Percentiles rank a stretch among this genome's conserved stretches.
These are phyloP conservation scores for Herpetospermum pedunculosum DNA, from an alignment of 306 rosid genomes.

Conservation along the genomic window DNA sequence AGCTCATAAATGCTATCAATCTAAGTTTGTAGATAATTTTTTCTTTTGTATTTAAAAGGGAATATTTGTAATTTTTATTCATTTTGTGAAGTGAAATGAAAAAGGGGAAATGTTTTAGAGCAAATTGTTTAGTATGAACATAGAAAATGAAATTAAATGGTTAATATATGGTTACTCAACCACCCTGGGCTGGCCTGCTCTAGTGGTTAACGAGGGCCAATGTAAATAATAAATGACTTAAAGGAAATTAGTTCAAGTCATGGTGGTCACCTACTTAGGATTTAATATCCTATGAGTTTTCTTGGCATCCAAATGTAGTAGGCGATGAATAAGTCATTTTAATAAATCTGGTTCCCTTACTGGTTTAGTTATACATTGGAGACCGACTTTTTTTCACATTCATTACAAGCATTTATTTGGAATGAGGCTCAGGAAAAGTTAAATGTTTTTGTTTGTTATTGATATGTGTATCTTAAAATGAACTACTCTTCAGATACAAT, in stretches of 20 bases:
- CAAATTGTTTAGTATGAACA: not conserved
- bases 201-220: not conserved
- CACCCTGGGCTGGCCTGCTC: not conserved
- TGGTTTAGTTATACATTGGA: not conserved
- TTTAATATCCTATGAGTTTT: not conserved
- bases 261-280: not conserved
- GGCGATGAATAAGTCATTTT: not conserved
- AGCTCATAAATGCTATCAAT: not conserved
- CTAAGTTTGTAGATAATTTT: not conserved
- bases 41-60: not conserved
- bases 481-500: not conserved
- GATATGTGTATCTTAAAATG: not conserved
- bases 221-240: not conserved
- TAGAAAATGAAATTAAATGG: not conserved
- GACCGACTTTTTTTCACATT: not conserved
- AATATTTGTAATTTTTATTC: not conserved
- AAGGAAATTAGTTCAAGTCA: not conserved
- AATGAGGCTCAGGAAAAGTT: not conserved
- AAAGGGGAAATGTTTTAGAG: not conserved
- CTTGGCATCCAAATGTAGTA: not conserved
- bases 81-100: not conserved
- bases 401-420: not conserved
- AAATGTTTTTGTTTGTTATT: not conserved
- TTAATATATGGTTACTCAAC: not conserved
- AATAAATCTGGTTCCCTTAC: not conserved